Evolutionary conservation across 2,329 filamentous ascomycete genomes (phyloP), one percentile per base, ranked within the genome.

Genomic region (Macrophomina phaseolina): DNA sequence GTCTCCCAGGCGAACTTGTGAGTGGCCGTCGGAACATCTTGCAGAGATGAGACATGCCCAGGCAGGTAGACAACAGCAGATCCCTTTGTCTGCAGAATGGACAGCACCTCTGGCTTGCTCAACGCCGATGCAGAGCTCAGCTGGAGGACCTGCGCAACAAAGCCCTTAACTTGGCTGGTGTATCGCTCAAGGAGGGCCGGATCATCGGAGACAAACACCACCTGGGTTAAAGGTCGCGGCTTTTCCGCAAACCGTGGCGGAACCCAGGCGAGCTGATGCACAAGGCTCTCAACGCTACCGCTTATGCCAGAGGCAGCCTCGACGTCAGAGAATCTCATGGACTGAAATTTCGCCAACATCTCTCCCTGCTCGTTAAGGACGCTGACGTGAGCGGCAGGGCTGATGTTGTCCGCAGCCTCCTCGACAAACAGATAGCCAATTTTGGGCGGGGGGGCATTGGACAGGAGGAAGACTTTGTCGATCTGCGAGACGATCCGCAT

Each of bases 251-350:
- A 73, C 6, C 56, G 68, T 1, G 76, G 77, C 11, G 80, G 77
- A 4, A 78, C 70, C 80, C 80, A 82, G 6, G 76, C 73, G 4
- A 81, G 52, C 14, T 73, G 72, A 67, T 81, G 78, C 8, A 80
- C 77, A 0, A 81, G 70, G 23, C 74, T 72, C 9, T 76, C 74
- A 1, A 76, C 65, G 38, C 70, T 74, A 8, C 70, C 71, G 18
- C 52, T 58, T 16, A 45, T 55, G 2, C 69, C 71, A 0, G 73
- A 49, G 0, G 71, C 71, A 5, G 73, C 77, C 60, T 81, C 80
- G n/a, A 82, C 73, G 52, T 78, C 78, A 5, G 80, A 75, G 65
- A 81, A 81, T 3, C 73, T 70, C 77, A 82, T 80, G 0, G 70
- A 71, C 16, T 69, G 68, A 45, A 82, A 71, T 61, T 74, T 75